phyloP scores from a whole-genome alignment of 805 yeast species.

The Saturnispora halmiae region DNA sequence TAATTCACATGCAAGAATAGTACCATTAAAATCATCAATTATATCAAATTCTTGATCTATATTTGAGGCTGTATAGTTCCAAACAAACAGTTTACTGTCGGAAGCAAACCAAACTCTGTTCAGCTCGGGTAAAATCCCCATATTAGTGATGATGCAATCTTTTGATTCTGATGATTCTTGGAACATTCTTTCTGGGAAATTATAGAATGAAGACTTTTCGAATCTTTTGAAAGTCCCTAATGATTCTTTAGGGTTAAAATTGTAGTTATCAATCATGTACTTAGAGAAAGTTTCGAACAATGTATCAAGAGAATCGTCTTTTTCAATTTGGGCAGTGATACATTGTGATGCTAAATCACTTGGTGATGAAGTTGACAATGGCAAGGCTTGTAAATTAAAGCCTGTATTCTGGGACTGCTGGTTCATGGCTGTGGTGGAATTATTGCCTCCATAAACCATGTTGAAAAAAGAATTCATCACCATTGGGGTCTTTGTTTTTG shows the following conservation, averaged over 20 bases:
- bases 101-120: conserved; percentile 78
- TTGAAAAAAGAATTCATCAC: conserved; percentile 3
- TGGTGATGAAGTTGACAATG: conserved; percentile 43
- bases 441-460: conserved; percentile 6
- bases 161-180: conserved; percentile 2
- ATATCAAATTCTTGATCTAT: conserved; percentile 56
- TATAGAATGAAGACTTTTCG: conserved; percentile 56
- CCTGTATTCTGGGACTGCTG: neutral
- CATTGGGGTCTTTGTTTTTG: conserved; percentile 13
- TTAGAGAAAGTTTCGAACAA: conserved; percentile 48
- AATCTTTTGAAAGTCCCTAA: conserved; percentile 60
- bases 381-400: conserved; percentile 33
- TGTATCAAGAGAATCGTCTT: conserved; percentile 49
- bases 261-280: conserved; percentile 61
- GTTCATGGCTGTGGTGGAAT: neutral
- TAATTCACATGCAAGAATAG: conserved; percentile 65
- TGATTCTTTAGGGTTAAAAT: conserved; percentile 37
- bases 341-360: conserved; percentile 54
- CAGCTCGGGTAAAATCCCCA: conserved; percentile 78
- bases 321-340: conserved; percentile 48
- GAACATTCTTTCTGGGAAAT: conserved; percentile 60
- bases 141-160: conserved; percentile 43
- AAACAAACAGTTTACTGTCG: conserved; percentile 72
- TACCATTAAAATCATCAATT: conserved; percentile 72
- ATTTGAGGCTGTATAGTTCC: conserved; percentile 54